A percentile compares a stretch with the other conserved stretches of the same genome.
phyloP scores from a whole-genome alignment of 345 rosid species.

The Brassica cretica region DNA sequence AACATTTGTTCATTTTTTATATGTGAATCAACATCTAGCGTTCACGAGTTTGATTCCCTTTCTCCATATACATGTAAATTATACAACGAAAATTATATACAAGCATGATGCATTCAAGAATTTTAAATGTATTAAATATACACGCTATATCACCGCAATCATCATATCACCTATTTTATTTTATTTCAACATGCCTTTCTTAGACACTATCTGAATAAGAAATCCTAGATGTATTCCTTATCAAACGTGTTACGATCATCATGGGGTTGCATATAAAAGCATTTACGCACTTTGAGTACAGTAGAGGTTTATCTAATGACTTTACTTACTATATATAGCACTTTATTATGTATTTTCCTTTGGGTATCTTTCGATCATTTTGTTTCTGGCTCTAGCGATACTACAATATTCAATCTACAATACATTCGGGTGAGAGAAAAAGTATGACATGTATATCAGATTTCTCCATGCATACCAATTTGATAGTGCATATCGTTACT shows the following conservation, averaged over 20 bases:
- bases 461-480: background rate
- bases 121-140: background rate
- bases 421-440: background rate
- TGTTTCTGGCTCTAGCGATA: background rate
- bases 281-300: constrained; percentile 27
- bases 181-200: constrained; percentile 17
- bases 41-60: background rate
- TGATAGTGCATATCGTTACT: background rate
- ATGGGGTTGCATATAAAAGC: constrained; percentile 3
- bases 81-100: background rate
- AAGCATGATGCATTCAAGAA: constrained; percentile 9
- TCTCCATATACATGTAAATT: background rate
- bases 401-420: background rate
- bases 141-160: constrained; percentile 9
- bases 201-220: constrained; percentile 7
- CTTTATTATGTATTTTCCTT: background rate
- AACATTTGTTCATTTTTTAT: too few relatives aligned
- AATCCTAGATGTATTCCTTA: background rate
- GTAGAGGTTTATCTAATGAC: constrained; percentile 26
- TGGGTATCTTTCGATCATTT: background rate
- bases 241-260: constrained; percentile 19
- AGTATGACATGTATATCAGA: background rate
- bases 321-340: constrained; percentile 8
- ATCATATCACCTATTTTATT: constrained; percentile 24
- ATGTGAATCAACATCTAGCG: too few relatives aligned